Percentiles rank a stretch among this genome's conserved stretches.
phyloP scores from a whole-genome alignment of 805 yeast species.

The Saturnispora hagleri region DNA sequence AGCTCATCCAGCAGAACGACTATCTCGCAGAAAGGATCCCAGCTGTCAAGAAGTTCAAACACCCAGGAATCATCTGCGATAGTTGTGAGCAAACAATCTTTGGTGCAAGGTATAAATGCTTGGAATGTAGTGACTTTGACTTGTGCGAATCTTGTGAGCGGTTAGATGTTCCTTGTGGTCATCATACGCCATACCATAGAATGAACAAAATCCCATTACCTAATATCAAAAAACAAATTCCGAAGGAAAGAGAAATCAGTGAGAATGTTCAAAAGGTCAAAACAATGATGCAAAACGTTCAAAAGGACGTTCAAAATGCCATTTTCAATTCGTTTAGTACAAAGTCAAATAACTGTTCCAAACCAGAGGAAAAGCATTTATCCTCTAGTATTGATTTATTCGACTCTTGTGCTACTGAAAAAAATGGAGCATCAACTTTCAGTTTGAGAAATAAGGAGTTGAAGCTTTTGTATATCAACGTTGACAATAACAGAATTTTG shows the following conservation, averaged over 20 bases:
- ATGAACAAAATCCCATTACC: conserved; percentile 19
- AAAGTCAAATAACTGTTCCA: neutral
- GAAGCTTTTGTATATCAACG: neutral
- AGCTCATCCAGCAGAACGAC: neutral
- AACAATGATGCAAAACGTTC: neutral
- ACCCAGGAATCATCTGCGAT: conserved; percentile 24
- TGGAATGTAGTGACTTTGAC: conserved; percentile 45
- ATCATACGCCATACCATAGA: conserved; percentile 21
- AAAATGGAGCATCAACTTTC: neutral
- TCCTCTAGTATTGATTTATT: neutral
- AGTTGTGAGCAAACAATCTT: conserved; percentile 21
- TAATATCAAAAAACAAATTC: neutral
- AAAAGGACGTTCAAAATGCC: neutral
- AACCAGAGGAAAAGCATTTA: neutral
- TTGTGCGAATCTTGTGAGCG: conserved; percentile 38
- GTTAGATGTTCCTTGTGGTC: conserved; percentile 9
- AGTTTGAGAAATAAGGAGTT: neutral
- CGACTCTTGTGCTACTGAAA: neutral
- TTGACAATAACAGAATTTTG: neutral
- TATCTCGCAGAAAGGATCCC: neutral
- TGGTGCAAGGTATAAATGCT: conserved; percentile 43
- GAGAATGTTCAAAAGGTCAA: neutral
- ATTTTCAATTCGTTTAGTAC: neutral
- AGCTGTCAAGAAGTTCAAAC: conserved; percentile 8
- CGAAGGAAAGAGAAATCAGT: neutral